Evolutionary conservation across 179 eudicot species (phyloP), one percentile per base, ranked within the genome.

Genomic region (Camellia oleifera): DNA sequence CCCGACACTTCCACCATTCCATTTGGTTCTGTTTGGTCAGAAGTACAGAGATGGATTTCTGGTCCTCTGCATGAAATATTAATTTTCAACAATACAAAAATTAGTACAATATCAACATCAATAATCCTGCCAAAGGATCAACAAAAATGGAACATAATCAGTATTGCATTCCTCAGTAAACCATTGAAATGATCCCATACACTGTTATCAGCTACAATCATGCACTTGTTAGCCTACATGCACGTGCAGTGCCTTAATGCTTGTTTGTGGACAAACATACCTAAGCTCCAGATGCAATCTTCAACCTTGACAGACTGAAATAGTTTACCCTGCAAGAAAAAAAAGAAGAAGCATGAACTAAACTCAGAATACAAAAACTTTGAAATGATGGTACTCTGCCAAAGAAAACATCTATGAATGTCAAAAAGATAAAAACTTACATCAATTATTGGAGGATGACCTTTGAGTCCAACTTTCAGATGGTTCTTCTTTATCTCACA

Each of bases 271-370:
- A 32, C 11, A 26, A 46, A 70, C 84, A 65, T 90, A 95, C 98
- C 99, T 85, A 95, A 78, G 77, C 96, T 95, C 99, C 99, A 95
- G 78, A 92, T 92, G 83, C 91, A 85, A 83, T 94, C 99, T 72
- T 95, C 99, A 56, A 90, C 97, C 80, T 91, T 95, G 45, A 95
- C 88, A 79, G 94, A 69, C 80, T 87, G 86, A 78, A 54, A 86
- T 9, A 94, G 87, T 66, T 94, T 98, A 8, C 99, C 99, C 99
- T 93, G 87, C 79, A 86, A 3, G 11, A 0, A 53, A 13, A 18
- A 12, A 57, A 45, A 54, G 15, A 66, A 57, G 10, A 57, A 13
- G 66, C 53, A 58, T 15, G 53, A 42, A 60, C 52, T 26, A 46
- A 10, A 40, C 61, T 74, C 77, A 42, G 7, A 57, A 26, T 56